Base-by-base conservation (phyloP, 177 flowering plant species). In the Vitis hybrid region DNA sequence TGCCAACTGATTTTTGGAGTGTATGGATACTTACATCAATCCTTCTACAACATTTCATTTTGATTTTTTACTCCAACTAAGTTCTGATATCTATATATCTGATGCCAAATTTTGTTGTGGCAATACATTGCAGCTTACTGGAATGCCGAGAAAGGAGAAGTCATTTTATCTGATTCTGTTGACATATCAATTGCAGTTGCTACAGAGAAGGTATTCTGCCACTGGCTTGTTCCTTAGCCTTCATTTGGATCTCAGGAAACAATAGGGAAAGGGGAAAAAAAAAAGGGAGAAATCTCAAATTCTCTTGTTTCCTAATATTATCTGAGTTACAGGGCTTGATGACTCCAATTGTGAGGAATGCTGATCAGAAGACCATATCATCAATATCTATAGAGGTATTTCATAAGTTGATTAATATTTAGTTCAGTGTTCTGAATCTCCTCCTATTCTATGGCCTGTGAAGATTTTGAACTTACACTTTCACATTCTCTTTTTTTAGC, bases 161-260 rank as follows among this genome's bases (percentile, higher is more conserved):
- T 78, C 20, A 50, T 81, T 63, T 72, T 85, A 35, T 85, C 87
- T 65, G 91, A 93, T 70, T 82, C 94, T 61, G 88, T 93, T 78
- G 99, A 94, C 78, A 91, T 94, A 77, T 91, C 98, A 58, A 84
- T 94, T 76, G 99, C 99, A 59, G 99, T 94, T 72, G 99, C 99
- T 66, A 93, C 99, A 49, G 99, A 94, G 73, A 94, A 91, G 98
- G 99, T 92, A 79, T 63, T 63, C 2, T 68, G 12, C 17, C 20
- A 11, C 8, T 2, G 53, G 54, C 8, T 59, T 15, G 30, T 51
- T 21, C 13, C 21, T 62, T 69, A 49, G 64, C 58, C 11, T 57
- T 17, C 21, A 35, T 56, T 4, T 48, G 14, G 5, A 35, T 48
- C 11, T 41, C 55, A 17, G 52, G 41, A 4, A 52, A 41, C 46